phyloP scores from a whole-genome alignment of 2,329 filamentous ascomycete species.

The Catunica adiposa region DNA sequence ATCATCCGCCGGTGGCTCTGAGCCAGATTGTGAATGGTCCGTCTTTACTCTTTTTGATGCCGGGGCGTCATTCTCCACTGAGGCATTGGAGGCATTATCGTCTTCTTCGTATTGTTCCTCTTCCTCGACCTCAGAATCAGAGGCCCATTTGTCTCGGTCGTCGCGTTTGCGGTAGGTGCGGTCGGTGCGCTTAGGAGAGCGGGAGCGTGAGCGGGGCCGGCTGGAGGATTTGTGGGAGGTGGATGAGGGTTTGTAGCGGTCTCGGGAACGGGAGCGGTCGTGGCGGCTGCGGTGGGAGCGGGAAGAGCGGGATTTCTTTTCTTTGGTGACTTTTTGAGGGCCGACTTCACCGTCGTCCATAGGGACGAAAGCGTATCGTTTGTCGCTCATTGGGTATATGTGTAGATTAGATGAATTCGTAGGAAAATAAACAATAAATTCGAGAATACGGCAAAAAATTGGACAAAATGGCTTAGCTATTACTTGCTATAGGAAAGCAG shows the following conservation, averaged over 20 bases:
- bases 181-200: conserved; percentile 22
- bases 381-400: conserved; percentile 30
- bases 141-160: conserved; percentile 23
- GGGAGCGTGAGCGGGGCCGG: conserved; percentile 17
- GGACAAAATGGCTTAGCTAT: too few relatives aligned
- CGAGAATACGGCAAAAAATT: neutral
- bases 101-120: conserved; percentile 37
- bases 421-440: neutral
- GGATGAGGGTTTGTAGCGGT: neutral
- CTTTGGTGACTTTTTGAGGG: conserved; percentile 9
- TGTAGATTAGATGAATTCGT: neutral
- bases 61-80: conserved; percentile 41
- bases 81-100: too few relatives aligned
- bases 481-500: too few relatives aligned
- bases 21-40: conserved; percentile 30
- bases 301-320: conserved; percentile 6
- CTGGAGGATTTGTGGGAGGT: neutral
- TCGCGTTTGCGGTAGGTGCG: conserved; percentile 34
- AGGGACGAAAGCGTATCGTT: conserved; percentile 49
- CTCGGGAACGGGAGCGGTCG: neutral
- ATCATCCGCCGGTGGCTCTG: neutral
- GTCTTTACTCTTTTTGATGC: conserved; percentile 55
- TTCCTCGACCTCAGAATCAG: conserved; percentile 26
- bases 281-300: conserved; percentile 1
- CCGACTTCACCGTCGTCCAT: conserved; percentile 50